Evolutionary conservation across 495 filamentous ascomycete genomes (phyloP).

Genomic region (Talaromyces liani): DNA sequence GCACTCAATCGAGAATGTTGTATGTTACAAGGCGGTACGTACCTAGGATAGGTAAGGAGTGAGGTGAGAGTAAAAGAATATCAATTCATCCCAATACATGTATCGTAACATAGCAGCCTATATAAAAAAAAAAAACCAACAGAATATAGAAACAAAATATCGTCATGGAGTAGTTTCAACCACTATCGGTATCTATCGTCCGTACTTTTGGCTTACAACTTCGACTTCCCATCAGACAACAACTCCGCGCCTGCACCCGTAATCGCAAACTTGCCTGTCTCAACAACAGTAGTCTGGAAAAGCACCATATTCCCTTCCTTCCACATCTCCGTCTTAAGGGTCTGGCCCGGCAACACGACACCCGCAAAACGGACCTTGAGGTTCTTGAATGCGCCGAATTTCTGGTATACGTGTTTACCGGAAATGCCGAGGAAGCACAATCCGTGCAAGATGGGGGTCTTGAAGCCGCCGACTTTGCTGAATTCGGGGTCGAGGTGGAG

Average conservation of each 20-base stretch:
- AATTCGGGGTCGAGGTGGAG: slow-evolving; percentile 94
- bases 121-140: background rate
- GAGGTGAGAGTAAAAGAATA: background rate
- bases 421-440: slow-evolving; percentile 92
- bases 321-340: slow-evolving; percentile 96
- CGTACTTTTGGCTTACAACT: slow-evolving; percentile 41
- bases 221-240: slow-evolving; percentile 49
- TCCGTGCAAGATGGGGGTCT: slow-evolving; percentile 89
- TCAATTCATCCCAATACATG: background rate
- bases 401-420: slow-evolving; percentile 81
- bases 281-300: slow-evolving; percentile 90
- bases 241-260: slow-evolving; percentile 83
- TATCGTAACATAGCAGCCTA: background rate
- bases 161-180: background rate
- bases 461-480: slow-evolving; percentile 92
- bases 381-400: slow-evolving; percentile 80
- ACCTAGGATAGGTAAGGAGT: no score
- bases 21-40: no score
- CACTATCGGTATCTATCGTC: background rate
- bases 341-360: slow-evolving; percentile 88
- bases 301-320: slow-evolving; percentile 82
- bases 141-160: background rate
- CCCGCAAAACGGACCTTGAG: slow-evolving; percentile 96
- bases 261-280: slow-evolving; percentile 94
- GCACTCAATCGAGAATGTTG: background rate